Evolutionary conservation across 2,329 filamentous ascomycete genomes (phyloP).

Genomic region (Botrytis medusae): DNA sequence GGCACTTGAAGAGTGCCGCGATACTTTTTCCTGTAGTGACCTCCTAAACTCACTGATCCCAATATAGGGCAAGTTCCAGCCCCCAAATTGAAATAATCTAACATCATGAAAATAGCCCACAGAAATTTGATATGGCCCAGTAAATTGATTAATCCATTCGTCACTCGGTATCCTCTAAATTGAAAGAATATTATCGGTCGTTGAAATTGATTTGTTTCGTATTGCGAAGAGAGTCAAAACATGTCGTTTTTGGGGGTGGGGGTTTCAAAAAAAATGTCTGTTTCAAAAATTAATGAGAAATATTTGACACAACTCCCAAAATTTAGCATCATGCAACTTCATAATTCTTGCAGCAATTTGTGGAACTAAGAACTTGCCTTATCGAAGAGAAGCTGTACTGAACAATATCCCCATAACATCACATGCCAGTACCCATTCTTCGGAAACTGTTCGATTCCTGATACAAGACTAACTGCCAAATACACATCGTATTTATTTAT

Average conservation of each 20-base stretch:
- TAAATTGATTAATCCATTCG: background rate
- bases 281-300: background rate
- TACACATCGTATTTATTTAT: background rate
- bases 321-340: background rate
- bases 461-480: slow-evolving; percentile 2
- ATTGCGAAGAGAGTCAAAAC: background rate
- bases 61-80: background rate
- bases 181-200: background rate
- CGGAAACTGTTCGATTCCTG: background rate
- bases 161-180: background rate
- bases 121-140: background rate
- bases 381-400: background rate
- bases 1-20: background rate
- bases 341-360: background rate
- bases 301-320: background rate
- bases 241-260: background rate
- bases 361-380: background rate
- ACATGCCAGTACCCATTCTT: background rate
- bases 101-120: background rate
- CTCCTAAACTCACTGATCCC: background rate
- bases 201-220: background rate
- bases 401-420: background rate
- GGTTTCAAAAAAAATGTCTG: background rate
- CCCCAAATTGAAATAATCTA: background rate
- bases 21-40: background rate